Percentiles rank a stretch among this genome's conserved stretches.
Evolutionary conservation across 2,329 filamentous ascomycete genomes (phyloP).

Genomic region (Reticulascus tulasneorum): DNA sequence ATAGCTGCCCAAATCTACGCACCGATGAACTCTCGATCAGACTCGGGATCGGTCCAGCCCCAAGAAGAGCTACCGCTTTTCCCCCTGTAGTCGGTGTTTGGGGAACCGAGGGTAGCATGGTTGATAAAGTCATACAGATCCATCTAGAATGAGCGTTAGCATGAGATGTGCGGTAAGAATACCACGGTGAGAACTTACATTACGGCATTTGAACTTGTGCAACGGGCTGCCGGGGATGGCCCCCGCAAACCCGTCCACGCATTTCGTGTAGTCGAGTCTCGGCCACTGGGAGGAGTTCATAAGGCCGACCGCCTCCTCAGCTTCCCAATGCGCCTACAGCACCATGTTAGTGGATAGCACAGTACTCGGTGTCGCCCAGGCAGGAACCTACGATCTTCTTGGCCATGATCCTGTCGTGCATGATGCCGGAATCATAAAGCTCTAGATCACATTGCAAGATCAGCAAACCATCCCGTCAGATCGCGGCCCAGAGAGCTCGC

Average conservation of each 20-base stretch:
- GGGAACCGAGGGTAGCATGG: constrained; percentile 46
- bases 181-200: constrained; percentile 6
- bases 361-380: neutral
- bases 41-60: constrained; percentile 38
- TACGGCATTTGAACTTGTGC: constrained; percentile 19
- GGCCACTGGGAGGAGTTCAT: constrained; percentile 19
- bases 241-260: constrained; percentile 17
- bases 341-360: fast-evolving
- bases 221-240: constrained; percentile 16
- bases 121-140: constrained; percentile 52
- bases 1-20: too few species aligned
- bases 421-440: constrained; percentile 19
- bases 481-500: too few species aligned
- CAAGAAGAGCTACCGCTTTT: constrained; percentile 27
- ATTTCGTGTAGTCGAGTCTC: constrained; percentile 18
- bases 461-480: too few species aligned
- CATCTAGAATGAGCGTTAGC: constrained; percentile 18
- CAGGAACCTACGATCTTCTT: constrained; percentile 9
- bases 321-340: constrained; percentile 12
- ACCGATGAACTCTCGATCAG: constrained; percentile 23
- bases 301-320: constrained; percentile 15
- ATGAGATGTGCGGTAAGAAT: neutral
- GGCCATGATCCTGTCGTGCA: constrained; percentile 18
- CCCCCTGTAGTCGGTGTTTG: constrained; percentile 16
- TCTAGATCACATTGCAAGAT: constrained; percentile 3